Evolutionary conservation across 192 early-diverging fungal genomes (phyloP), one percentile per base, ranked within the genome.

Genomic region (Coemansia sp.): DNA sequence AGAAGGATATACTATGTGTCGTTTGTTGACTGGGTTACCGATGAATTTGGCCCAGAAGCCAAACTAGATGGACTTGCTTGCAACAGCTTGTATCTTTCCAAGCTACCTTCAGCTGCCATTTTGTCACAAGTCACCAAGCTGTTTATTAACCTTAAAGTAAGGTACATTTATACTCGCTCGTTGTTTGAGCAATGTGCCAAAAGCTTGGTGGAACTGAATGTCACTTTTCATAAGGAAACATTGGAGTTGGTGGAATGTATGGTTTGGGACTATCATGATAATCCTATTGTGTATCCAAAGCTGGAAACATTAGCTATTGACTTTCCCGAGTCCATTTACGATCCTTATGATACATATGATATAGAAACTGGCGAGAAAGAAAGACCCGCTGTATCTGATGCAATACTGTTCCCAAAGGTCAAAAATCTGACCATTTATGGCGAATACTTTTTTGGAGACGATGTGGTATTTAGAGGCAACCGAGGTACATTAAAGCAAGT

Each of bases 261-360:
- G 16, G 15, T 42, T 42, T 42, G 14, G 16, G 40, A 42, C 16
- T 4, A 6, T 14, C 1, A 42, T n/a, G 16, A n/a, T 18, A n/a
- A 42, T 8, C 40, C 40, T 6, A 42, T 42, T n/a, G 40, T 42
- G 14, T 42, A 42, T 42, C 5, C 14, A n/a, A 1, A 6, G 15
- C 40, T 42, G 16, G 6, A 42, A 42, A n/a, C 16, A 6, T 14
- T 42, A 0, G 15, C 14, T 5, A 42, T 42, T 42, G n/a, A 42
- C 5, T 42, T 42, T 42, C 40, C 40, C 5, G 40, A 42, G 16
- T n/a, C 3, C n/a, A 8, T 0, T 4, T 42, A 16, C 5, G 40
- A 42, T 18, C 14, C 40, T 42, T n/a, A 42, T 42, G 40, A 42
- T 42, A 42, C 40, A 42, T n/a, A 42, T n/a, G 14, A 42, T n/a